Evolutionary conservation across 2,329 filamentous ascomycete genomes (phyloP).

Genomic region (Endoconidiophora laricicola): DNA sequence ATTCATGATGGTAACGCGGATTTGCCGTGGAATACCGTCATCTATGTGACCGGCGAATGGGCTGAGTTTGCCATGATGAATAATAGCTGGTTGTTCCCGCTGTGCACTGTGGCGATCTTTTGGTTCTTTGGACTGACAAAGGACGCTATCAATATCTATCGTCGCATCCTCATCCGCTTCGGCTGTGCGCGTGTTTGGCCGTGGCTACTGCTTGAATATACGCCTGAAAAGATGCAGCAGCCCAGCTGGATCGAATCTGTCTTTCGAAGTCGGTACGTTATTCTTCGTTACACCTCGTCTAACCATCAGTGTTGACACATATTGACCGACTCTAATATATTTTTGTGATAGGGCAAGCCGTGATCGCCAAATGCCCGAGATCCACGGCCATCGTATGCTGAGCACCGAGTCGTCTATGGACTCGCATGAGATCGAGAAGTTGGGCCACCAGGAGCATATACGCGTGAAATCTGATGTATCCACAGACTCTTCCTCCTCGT

Average conservation of each 20-base stretch:
- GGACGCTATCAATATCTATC: slow-evolving; percentile 35
- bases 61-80: slow-evolving; percentile 27
- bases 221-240: slow-evolving; percentile 18
- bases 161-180: slow-evolving; percentile 22
- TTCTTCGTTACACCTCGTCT: neutral
- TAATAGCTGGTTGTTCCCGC: slow-evolving; percentile 31
- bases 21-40: slow-evolving; percentile 30
- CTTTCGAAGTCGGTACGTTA: neutral
- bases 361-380: neutral
- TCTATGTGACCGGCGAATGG: slow-evolving; percentile 27
- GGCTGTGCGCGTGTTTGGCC: slow-evolving; percentile 30
- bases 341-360: neutral
- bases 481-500: neutral
- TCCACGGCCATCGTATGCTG: neutral
- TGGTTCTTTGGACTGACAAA: slow-evolving; percentile 39
- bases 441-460: neutral
- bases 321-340: neutral
- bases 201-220: slow-evolving; percentile 23
- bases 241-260: slow-evolving; percentile 9
- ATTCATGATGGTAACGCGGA: slow-evolving; percentile 24
- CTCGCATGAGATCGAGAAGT: neutral
- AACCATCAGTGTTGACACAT: neutral
- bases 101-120: slow-evolving; percentile 32
- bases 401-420: neutral
- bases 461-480: neutral